Conservation (phyloP, 768 basidiomycete genomes). For the Filobasidium floriforme region DNA sequence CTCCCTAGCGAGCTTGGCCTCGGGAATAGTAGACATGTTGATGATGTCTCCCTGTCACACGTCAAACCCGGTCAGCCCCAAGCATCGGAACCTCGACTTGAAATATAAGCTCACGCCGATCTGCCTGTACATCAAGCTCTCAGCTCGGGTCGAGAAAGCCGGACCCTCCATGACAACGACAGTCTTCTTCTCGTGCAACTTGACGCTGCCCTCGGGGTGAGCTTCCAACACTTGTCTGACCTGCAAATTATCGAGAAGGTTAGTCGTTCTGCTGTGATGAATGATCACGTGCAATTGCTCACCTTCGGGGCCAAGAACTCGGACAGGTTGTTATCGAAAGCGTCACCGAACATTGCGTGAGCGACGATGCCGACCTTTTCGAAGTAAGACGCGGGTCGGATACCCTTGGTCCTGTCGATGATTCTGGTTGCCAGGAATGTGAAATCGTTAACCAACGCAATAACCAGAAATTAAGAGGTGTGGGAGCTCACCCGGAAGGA, state of each 20-base stretch:
- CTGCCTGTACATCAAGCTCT: constrained; percentile 62
- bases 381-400: constrained; percentile 83
- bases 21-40: constrained; percentile 91
- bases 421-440: constrained; percentile 61
- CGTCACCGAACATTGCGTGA: constrained; percentile 90
- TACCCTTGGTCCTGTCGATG: constrained; percentile 92
- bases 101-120: constrained; percentile 17
- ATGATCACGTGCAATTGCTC: too few species aligned
- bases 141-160: constrained; percentile 96
- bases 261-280: constrained; percentile 47
- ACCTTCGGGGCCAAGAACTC: constrained; percentile 39
- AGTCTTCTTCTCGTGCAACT: constrained; percentile 71
- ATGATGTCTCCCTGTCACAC: constrained; percentile 38
- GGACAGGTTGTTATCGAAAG: constrained; percentile 55
- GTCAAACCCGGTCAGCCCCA: background rate
- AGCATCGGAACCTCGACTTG: background rate
- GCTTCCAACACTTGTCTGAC: constrained; percentile 59
- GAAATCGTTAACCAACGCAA: too few species aligned
- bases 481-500: constrained; percentile 3
- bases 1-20: constrained; percentile 93
- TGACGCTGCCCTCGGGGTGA: constrained; percentile 53
- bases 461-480: too few species aligned
- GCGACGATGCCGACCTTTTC: constrained; percentile 72
- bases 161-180: constrained; percentile 83
- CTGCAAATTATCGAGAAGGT: background rate